phyloP scores from a whole-genome alignment of 257 asterid genomes.

The Euphrasia confusa region DNA sequence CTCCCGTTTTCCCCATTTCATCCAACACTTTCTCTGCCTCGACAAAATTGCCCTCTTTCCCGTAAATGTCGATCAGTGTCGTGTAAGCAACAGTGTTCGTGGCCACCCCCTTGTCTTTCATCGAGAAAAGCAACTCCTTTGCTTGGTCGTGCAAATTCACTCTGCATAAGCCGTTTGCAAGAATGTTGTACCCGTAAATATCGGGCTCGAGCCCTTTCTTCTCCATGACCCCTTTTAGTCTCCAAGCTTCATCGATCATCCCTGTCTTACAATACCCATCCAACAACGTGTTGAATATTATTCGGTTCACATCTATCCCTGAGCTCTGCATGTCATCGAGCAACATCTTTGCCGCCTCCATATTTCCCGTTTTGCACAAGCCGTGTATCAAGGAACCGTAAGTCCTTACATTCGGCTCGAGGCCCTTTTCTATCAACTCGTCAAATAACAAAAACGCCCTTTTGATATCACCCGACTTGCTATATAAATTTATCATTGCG shows the following conservation, averaged over 20 bases:
- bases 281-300: conserved; percentile 70
- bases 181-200: conserved; percentile 49
- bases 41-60: conserved; percentile 59
- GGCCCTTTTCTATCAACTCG: conserved; percentile 55
- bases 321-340: conserved; percentile 74
- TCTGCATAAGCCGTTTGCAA: conserved; percentile 63
- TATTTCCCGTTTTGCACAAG: conserved; percentile 59
- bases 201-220: conserved; percentile 69
- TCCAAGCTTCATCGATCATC: conserved; percentile 66
- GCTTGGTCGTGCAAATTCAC: conserved; percentile 62
- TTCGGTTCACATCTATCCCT: conserved; percentile 56
- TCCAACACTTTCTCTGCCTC: conserved; percentile 41
- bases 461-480: conserved; percentile 47
- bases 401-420: conserved; percentile 61
- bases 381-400: conserved; percentile 73
- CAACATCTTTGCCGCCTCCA: conserved; percentile 60
- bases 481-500: conserved; percentile 49
- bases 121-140: conserved; percentile 47
- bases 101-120: conserved; percentile 56
- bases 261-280: conserved; percentile 88
- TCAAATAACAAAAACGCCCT: conserved; percentile 66
- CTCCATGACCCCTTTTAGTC: conserved; percentile 54
- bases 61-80: conserved; percentile 48
- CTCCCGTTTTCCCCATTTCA: conserved; percentile 51
- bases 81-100: conserved; percentile 55